Evolutionary conservation across 176 grass and related monocot species (phyloP), one percentile per base, ranked within the genome.

Genomic region (Otatea glauca): DNA sequence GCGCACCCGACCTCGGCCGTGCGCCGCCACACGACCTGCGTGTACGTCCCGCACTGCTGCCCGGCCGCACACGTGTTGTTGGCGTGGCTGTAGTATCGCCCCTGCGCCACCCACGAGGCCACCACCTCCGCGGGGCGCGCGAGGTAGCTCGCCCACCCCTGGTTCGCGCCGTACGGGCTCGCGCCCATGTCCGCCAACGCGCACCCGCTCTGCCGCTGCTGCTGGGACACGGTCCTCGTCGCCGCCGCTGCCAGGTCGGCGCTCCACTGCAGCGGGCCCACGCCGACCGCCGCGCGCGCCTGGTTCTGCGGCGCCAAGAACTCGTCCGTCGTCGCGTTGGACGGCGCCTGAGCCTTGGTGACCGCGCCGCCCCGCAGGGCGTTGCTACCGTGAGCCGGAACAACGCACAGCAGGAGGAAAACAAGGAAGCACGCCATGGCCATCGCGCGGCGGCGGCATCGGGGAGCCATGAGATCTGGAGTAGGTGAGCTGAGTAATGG

Each of bases 11-110:
- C 70, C 65, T 68, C 74, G 62, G 48, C 58, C 39, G 90, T 86
- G 76, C 54, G 73, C 5, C 92, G 81, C 94, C 94, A 97, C 78
- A 91, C 93, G 58, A 98, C 96, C 88, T 98, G 96, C 61, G 96
- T 98, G 93, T 93, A 98, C 4, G 91, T 93, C 48, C 96, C 96
- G 89, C 93, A 93, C 63, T 87, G 75, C 83, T 78, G 68, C 41
- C 89, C 93, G 44, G 83, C 77, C 7, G 70, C 80, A 83, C 93
- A 95, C 21, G 70, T 63, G 85, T 95, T 95, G 87, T 84, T 92
- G 67, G 38, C 86, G 84, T 93, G 87, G 82, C 60, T 48, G 85
- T 93, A 92, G 87, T 84, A 93, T 83, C 53, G 68, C 0, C 79
- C 83, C 87, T 92, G 51, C 41, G 62, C 88, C 80, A 94, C 88